Evolutionary conservation across 1,284 basidiomycete species (phyloP), one percentile per base, ranked within the genome.

Genomic region (Ustilago curta): DNA sequence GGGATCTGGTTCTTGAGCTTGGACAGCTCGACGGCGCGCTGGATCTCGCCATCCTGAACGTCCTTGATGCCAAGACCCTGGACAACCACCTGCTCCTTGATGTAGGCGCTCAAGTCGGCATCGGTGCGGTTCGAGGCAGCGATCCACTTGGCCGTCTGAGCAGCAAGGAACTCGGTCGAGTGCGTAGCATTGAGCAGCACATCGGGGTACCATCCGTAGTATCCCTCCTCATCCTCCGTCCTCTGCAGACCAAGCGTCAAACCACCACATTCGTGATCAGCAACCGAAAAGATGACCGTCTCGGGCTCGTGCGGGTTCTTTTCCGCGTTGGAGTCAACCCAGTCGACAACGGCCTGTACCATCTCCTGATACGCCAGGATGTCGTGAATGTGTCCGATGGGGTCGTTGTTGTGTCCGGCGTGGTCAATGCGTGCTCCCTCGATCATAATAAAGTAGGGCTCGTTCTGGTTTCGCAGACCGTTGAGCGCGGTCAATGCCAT

Each of bases 401-500:
- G 78, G 47, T 84, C 83, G 57, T 85, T 85, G 65, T 79, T 78
- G 77, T 85, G 84, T 9, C 65, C 84, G 31, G 84, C 84, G 58
- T 81, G 80, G 64, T 81, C 80, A 65, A 81, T 80, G n/a, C 80
- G 62, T 3, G 71, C 82, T 44, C 65, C 79, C 55, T 82, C 81
- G 52, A 74, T 78, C 80, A 85, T 84, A 60, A 85, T 76, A 66
- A 85, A 84, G 78, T 79, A 85, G 0, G 82, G 83, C 73, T 80
- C 65, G 54, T 79, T 70, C 50, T 48, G 56, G 42, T 70, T 55
- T 59, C 80, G 71, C 35, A 85, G 76, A 1, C 76, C 78, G 29
- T 77, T 74, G 50, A 85, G 77, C 3, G 84, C 82, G 9, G 81
- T 80, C 29, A 80, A 63, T 1, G 84, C 79, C 82, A 85, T 85